Evolutionary conservation across 2,329 filamentous ascomycete species (phyloP), one percentile per base, ranked within the genome.

Genomic region (Knufia petricola): DNA sequence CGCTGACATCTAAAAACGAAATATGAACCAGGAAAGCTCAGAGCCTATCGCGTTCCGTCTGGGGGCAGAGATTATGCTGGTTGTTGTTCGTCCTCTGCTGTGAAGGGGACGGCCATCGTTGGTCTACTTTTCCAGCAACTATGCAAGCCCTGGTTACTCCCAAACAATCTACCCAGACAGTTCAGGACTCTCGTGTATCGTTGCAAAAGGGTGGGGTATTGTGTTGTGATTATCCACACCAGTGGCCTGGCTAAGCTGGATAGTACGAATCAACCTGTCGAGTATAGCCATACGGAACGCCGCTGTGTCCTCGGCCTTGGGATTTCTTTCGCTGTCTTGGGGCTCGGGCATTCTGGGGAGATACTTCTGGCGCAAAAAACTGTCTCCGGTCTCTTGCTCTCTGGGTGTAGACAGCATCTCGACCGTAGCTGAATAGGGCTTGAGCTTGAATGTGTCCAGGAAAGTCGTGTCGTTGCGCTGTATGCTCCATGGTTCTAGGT

Each of bases 271-370:
- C 43, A 15, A 46, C 43, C 3, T 30, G 43, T 19, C 43, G 43
- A 23, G 17, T 40, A 31, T 55, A 55, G 30, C 53, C 49, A 42
- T 47, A 55, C 23, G 46, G 51, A n/a, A 49, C 42, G 10, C 46
- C 47, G 40, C 49, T 50, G 37, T 53, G 52, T 21, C 52, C 52
- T 41, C 50, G 38, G 13, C 47, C 50, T 13, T 30, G 21, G 8
- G 36, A 19, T 4, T 46, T 46, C 43, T 46, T 36, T 26, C n/a
- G 15, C 28, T 37, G 31, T 17, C 37, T 46, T 2, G 32, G 20
- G 3, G 17, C 20, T 37, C 30, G 23, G 4, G 13, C n/a, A 23
- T 26, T 30, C 31, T 37, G 4, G 19, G 43, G 43, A 3, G 32
- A 38, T 8, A 37, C 8, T 13, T 46, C 43, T 21, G 43, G 43